Evolutionary conservation across 2,329 filamentous ascomycete species (phyloP).

Genomic region (Venturia oleaginea): DNA sequence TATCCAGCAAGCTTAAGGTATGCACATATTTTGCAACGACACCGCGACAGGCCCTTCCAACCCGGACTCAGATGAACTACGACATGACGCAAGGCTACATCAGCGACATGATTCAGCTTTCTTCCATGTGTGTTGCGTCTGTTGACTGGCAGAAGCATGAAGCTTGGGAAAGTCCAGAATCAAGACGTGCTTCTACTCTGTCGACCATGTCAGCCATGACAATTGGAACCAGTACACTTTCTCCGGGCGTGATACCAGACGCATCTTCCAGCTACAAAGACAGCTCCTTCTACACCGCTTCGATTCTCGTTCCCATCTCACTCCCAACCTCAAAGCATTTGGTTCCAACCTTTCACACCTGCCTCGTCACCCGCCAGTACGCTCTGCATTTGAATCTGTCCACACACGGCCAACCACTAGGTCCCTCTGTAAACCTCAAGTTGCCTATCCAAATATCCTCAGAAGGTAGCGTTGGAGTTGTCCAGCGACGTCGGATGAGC

Average conservation of each 20-base stretch:
- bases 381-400: slow-evolving; percentile 50
- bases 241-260: slow-evolving; percentile 23
- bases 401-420: slow-evolving; percentile 35
- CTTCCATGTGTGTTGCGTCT: slow-evolving; percentile 47
- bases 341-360: slow-evolving; percentile 61
- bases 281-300: slow-evolving; percentile 49
- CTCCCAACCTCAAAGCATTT: slow-evolving; percentile 53
- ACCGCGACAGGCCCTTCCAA: slow-evolving; percentile 43
- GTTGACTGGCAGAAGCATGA: slow-evolving; percentile 47
- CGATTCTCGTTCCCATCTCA: slow-evolving; percentile 54
- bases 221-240: slow-evolving; percentile 23
- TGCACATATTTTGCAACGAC: slow-evolving; percentile 47
- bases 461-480: slow-evolving; percentile 21
- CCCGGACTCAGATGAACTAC: slow-evolving; percentile 31
- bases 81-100: slow-evolving; percentile 45
- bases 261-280: slow-evolving; percentile 35
- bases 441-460: slow-evolving; percentile 38
- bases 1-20: slow-evolving; percentile 48
- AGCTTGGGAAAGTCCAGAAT: slow-evolving; percentile 20
- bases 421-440: slow-evolving; percentile 29
- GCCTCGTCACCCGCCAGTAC: slow-evolving; percentile 57
- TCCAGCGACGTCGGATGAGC: slow-evolving; percentile 3
- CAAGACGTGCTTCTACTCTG: slow-evolving; percentile 8
- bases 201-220: slow-evolving; percentile 24
- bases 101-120: slow-evolving; percentile 43